These are phyloP conservation scores for Debaryomyces coudertii DNA, from an alignment of 1,139 yeast species.

Conservation along the genomic window DNA sequence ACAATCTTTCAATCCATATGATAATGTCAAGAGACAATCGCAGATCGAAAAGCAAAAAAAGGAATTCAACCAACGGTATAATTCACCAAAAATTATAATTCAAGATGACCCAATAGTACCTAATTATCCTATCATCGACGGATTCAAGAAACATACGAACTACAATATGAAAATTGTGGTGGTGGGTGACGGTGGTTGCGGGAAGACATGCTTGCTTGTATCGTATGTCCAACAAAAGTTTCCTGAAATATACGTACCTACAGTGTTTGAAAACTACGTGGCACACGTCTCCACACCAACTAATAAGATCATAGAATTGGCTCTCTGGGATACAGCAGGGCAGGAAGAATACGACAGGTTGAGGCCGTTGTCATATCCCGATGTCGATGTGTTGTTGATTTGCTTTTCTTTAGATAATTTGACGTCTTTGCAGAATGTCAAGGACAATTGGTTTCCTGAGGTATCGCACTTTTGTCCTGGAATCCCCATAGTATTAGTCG, in stretches of 20 bases:
- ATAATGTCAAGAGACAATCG: constrained; percentile 27
- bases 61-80: constrained; percentile 20
- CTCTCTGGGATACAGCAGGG: constrained; percentile 93
- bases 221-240: constrained; percentile 80
- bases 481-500: constrained; percentile 75
- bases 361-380: constrained; percentile 83
- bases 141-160: constrained; percentile 35
- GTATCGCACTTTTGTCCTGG: constrained; percentile 81
- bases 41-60: constrained; percentile 24
- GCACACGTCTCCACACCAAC: constrained; percentile 62
- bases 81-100: constrained; percentile 35
- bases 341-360: constrained; percentile 89
- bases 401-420: constrained; percentile 74
- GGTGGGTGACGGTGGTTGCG: constrained; percentile 96
- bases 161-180: constrained; percentile 71
- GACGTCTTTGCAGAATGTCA: constrained; percentile 70
- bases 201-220: constrained; percentile 83
- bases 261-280: constrained; percentile 84
- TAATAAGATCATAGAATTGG: constrained; percentile 62
- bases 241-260: constrained; percentile 83
- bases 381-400: constrained; percentile 71
- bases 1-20: constrained; percentile 32
- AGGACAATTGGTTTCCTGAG: constrained; percentile 87
- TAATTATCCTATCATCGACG: constrained; percentile 35
- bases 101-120: constrained; percentile 47